A percentile compares a stretch with the other conserved stretches of the same genome.
These are phyloP conservation scores for Amanita fuliginea DNA, from an alignment of 768 basidiomycete genomes.

Conservation along the genomic window DNA sequence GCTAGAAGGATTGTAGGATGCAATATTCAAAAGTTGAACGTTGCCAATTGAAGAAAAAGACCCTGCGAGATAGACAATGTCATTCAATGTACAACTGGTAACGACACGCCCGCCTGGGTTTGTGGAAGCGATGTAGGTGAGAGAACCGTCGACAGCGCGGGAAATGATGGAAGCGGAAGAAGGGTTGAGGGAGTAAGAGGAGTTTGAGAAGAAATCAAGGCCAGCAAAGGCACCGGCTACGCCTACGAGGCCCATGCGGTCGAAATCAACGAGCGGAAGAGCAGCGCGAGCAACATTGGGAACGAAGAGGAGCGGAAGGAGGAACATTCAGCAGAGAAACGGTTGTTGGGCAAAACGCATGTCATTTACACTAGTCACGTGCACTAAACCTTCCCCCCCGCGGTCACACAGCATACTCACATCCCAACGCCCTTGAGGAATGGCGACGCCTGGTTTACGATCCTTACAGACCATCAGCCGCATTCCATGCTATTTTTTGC, in stretches of 20 bases:
- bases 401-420: conserved; percentile 15
- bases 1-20: conserved; percentile 56
- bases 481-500: background rate
- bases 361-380: background rate
- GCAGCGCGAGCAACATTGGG: conserved; percentile 21
- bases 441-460: conserved; percentile 48
- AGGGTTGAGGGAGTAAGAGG: conserved; percentile 52
- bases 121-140: conserved; percentile 65
- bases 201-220: conserved; percentile 62
- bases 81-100: conserved; percentile 60
- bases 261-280: conserved; percentile 32
- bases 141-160: conserved; percentile 51
- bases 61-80: conserved; percentile 73
- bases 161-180: conserved; percentile 62
- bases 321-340: conserved; percentile 14
- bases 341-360: conserved; percentile 2
- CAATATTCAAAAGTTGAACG: conserved; percentile 57
- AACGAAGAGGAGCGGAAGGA: conserved; percentile 14
- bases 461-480: conserved; percentile 22
- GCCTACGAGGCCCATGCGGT: conserved; percentile 86
- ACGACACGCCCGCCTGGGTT: conserved; percentile 69
- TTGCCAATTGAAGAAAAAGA: conserved; percentile 65
- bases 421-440: conserved; percentile 51
- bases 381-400: background rate
- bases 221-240: conserved; percentile 85